A percentile compares a stretch with the other conserved stretches of the same genome.
These are phyloP conservation scores for Diospyros kaki DNA, from an alignment of 148 eudicot genomes.

Conservation along the genomic window DNA sequence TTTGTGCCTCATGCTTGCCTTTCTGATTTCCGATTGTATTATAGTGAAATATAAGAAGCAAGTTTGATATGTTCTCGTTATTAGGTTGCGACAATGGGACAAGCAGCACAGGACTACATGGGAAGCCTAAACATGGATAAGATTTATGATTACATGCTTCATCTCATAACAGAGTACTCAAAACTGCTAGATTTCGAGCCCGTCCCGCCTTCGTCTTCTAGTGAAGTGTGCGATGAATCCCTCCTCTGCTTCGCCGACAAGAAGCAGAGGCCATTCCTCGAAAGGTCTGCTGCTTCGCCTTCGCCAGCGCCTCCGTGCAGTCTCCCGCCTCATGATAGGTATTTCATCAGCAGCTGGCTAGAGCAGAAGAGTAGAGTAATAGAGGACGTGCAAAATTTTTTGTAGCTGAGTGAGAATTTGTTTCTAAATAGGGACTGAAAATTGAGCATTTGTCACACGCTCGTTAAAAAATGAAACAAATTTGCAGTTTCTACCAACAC, in stretches of 20 bases:
- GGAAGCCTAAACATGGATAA: conserved; percentile 62
- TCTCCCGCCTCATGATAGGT: conserved; percentile 30
- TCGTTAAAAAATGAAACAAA: not conserved
- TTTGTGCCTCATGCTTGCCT: not conserved
- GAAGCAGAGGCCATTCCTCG: conserved; percentile 50
- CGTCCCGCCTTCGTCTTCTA: conserved; percentile 49
- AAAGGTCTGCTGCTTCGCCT: conserved; percentile 55
- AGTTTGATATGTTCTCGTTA: not conserved
- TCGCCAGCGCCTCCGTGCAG: conserved; percentile 57
- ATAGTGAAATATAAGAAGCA: too few relatives aligned
- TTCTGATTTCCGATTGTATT: not conserved
- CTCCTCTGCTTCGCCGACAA: conserved; percentile 74
- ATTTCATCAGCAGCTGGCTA: conserved; percentile 32
- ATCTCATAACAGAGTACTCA: conserved; percentile 66
- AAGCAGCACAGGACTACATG: conserved; percentile 68
- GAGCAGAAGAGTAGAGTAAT: conserved; percentile 37
- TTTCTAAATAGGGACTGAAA: not conserved
- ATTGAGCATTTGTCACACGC: not conserved
- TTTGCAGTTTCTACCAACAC: not conserved
- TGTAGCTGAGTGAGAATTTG: not conserved
- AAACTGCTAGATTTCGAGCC: conserved; percentile 69
- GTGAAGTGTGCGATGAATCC: conserved; percentile 60
- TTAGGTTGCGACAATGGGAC: conserved; percentile 68
- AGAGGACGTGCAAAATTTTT: conserved; percentile 13
- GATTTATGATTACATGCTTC: conserved; percentile 87